phyloP scores from a whole-genome alignment of 805 yeast species.

The Yarrowia deformans region DNA sequence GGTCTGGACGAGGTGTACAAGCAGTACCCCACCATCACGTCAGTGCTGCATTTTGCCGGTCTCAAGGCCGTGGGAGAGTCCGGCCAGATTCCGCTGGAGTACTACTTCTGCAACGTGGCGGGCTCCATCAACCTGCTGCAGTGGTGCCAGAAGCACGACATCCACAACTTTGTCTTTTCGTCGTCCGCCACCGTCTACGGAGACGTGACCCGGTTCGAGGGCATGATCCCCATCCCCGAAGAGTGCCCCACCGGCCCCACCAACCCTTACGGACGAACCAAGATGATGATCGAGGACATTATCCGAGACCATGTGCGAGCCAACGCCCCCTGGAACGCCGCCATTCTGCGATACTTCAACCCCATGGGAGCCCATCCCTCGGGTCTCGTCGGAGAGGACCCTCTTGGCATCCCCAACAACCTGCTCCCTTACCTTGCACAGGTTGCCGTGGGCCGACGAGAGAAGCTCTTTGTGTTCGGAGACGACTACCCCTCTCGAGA shows the following conservation, averaged over 20 bases:
- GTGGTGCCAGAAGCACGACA: constrained; percentile 58
- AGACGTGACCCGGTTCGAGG: constrained; percentile 73
- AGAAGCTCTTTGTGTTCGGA: constrained; percentile 72
- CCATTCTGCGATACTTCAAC: constrained; percentile 77
- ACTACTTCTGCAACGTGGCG: constrained; percentile 70
- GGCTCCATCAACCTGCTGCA: constrained; percentile 68
- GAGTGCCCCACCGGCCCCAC: constrained; percentile 77
- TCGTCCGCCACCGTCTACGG: constrained; percentile 88
- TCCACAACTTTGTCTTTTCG: constrained; percentile 68
- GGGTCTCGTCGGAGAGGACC: constrained; percentile 82
- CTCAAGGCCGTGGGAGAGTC: constrained; percentile 86
- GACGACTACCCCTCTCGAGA: constrained; percentile 73
- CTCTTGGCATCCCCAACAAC: constrained; percentile 78
- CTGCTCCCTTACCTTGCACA: constrained; percentile 77
- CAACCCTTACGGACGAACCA: constrained; percentile 80
- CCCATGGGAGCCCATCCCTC: constrained; percentile 89
- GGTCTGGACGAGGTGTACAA: constrained; percentile 59
- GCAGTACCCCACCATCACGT: constrained; percentile 56
- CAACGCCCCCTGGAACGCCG: constrained; percentile 52
- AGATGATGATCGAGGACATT: constrained; percentile 68
- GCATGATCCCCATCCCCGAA: constrained; percentile 82
- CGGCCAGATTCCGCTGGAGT: constrained; percentile 67
- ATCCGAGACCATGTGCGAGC: constrained; percentile 61
- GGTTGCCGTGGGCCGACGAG: constrained; percentile 75
- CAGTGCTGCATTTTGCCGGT: constrained; percentile 83